Conservation (phyloP, 148 eudicot genomes). For the Chenopodium berlandieri region DNA sequence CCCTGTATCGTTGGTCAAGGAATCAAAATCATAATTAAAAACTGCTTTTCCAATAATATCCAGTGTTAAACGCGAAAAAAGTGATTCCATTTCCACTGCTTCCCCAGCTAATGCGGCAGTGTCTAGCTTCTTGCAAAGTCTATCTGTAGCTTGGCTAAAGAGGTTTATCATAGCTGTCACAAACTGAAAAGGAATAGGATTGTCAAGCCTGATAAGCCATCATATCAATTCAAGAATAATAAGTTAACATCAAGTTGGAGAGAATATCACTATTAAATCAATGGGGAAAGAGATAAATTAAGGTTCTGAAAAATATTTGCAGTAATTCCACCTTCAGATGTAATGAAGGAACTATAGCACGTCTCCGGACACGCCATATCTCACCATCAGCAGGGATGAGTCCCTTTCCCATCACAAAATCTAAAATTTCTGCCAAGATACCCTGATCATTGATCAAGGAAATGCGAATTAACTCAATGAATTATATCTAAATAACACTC, state of each 20-base stretch:
- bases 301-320: neutral
- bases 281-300: neutral
- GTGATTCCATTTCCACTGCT: conserved; percentile 97
- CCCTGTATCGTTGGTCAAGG: conserved; percentile 87
- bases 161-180: conserved; percentile 86
- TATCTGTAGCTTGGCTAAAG: conserved; percentile 85
- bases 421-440: conserved; percentile 85
- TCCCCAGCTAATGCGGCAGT: conserved; percentile 76
- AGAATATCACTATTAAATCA: neutral
- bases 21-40: conserved; percentile 94
- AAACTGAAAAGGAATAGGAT: conserved; percentile 47
- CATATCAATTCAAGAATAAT: neutral
- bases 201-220: neutral
- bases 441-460: conserved; percentile 60
- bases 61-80: conserved; percentile 87
- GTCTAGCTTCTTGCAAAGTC: conserved; percentile 84
- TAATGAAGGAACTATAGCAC: conserved; percentile 94
- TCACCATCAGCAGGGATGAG: conserved; percentile 99
- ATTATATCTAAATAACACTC: neutral
- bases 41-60: conserved; percentile 97
- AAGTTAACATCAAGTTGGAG: neutral
- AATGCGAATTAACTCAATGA: conserved; percentile 2
- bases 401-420: conserved; percentile 98
- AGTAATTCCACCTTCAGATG: conserved; percentile 70
- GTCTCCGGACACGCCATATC: conserved; percentile 90